Evolutionary conservation across 768 basidiomycete genomes (phyloP).

Genomic region (Suillus subluteus): DNA sequence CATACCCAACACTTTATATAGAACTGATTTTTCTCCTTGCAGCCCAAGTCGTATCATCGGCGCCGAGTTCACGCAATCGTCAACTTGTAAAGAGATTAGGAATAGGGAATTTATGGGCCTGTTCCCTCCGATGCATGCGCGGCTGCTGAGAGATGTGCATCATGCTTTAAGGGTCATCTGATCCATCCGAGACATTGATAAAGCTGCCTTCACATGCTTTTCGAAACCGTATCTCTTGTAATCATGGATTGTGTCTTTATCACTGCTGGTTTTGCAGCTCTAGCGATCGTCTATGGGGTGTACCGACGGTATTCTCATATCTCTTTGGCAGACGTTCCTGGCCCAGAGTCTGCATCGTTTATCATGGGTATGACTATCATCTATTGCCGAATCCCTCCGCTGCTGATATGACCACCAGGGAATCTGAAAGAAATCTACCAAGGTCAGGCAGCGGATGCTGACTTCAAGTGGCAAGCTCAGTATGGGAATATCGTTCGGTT

Average conservation of each 20-base stretch:
- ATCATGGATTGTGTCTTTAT: slow-evolving; percentile 17
- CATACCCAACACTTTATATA: background rate
- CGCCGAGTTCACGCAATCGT: background rate
- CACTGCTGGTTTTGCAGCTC: slow-evolving; percentile 9
- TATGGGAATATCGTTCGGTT: slow-evolving; percentile 35
- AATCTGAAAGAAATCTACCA: slow-evolving; percentile 34
- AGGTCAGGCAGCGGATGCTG: slow-evolving; percentile 26
- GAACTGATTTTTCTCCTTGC: background rate
- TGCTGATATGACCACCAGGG: slow-evolving; percentile 27
- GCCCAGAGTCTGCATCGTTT: slow-evolving; percentile 28
- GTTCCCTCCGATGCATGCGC: slow-evolving; percentile 13
- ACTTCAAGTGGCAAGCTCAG: slow-evolving; percentile 33
- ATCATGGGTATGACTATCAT: slow-evolving; percentile 15
- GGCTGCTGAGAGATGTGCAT: background rate
- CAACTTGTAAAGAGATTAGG: background rate
- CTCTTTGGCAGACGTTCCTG: slow-evolving; percentile 21
- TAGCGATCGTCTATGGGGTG: slow-evolving; percentile 14
- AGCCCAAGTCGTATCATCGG: background rate
- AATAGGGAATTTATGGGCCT: background rate
- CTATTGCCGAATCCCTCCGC: slow-evolving; percentile 18
- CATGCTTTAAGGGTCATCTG: slow-evolving; percentile 17
- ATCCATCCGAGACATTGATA: slow-evolving; percentile 9
- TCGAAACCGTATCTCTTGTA: background rate
- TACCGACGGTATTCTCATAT: slow-evolving; percentile 11
- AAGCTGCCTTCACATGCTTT: background rate